These are phyloP conservation scores for Rugonectria rugulosa DNA, from an alignment of 2,329 filamentous ascomycete genomes.

Conservation along the genomic window DNA sequence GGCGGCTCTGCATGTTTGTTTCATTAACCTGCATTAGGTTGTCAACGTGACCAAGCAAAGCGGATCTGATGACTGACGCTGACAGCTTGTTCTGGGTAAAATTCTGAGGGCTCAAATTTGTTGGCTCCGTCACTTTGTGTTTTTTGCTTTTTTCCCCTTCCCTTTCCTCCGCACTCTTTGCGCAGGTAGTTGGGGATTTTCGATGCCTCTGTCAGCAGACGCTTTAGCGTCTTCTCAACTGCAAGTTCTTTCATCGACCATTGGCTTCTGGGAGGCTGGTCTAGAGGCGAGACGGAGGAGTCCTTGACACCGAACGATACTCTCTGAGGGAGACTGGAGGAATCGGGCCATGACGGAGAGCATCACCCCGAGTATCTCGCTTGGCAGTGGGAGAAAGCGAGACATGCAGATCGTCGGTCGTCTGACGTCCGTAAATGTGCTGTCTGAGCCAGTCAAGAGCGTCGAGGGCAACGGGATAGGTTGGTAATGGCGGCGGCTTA, in stretches of 20 bases:
- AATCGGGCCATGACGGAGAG: conserved; percentile 14
- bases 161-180: background rate
- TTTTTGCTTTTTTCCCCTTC: conserved; percentile 1
- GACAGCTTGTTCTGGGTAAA: background rate
- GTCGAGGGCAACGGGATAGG: background rate
- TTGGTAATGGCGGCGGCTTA: conserved; percentile 7
- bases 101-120: too few relatives aligned
- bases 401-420: conserved; percentile 21
- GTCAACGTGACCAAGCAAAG: conserved; percentile 1
- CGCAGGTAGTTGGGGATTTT: background rate
- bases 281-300: conserved; percentile 4
- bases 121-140: background rate
- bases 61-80: conserved; percentile 8
- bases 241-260: conserved; percentile 1
- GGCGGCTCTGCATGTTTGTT: conserved; percentile 4
- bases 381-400: conserved; percentile 8
- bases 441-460: background rate
- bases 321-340: conserved; percentile 10
- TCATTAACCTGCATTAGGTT: background rate
- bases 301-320: conserved; percentile 21
- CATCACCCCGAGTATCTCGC: background rate
- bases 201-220: conserved; percentile 6
- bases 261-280: background rate
- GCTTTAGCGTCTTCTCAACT: conserved; percentile 11
- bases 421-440: conserved; percentile 23